Evolutionary conservation across 805 yeast species (phyloP).

Genomic region (Danielozyma ontarioensis): DNA sequence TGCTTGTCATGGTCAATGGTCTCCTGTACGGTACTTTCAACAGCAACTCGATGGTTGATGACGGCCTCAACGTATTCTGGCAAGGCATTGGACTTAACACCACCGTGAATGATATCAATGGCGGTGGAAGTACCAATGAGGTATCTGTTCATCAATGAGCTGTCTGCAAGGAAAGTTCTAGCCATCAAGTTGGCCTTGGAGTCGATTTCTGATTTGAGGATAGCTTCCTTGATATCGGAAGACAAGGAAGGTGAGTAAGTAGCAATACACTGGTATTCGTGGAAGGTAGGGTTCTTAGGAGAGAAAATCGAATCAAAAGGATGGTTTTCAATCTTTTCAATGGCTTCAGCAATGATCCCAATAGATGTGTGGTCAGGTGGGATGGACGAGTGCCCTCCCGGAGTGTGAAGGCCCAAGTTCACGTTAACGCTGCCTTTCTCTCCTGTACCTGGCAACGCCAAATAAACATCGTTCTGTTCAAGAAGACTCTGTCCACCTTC

Average conservation of each 20-base stretch:
- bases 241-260: conserved; percentile 19
- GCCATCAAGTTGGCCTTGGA: conserved; percentile 29
- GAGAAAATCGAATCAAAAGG: conserved; percentile 16
- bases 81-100: conserved; percentile 70
- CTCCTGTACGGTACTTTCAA: conserved; percentile 46
- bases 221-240: conserved; percentile 13
- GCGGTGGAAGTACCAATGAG: conserved; percentile 62
- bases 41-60: conserved; percentile 61
- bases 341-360: conserved; percentile 20
- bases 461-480: conserved; percentile 7
- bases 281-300: conserved; percentile 19
- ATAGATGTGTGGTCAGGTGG: conserved; percentile 27
- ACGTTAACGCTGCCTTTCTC: conserved; percentile 13
- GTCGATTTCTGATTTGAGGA: conserved; percentile 32
- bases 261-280: conserved; percentile 23
- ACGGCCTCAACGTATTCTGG: conserved; percentile 57
- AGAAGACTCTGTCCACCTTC: conserved; percentile 39
- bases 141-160: conserved; percentile 24
- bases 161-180: conserved; percentile 18
- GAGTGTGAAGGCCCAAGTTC: conserved; percentile 14
- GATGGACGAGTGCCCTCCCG: conserved; percentile 26
- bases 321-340: conserved; percentile 13
- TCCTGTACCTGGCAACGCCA: conserved; percentile 13
- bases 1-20: conserved; percentile 33
- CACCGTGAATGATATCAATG: conserved; percentile 62